Base-by-base conservation (phyloP, 2,329 filamentous ascomycete genomes). In the Fusarium sp. region DNA sequence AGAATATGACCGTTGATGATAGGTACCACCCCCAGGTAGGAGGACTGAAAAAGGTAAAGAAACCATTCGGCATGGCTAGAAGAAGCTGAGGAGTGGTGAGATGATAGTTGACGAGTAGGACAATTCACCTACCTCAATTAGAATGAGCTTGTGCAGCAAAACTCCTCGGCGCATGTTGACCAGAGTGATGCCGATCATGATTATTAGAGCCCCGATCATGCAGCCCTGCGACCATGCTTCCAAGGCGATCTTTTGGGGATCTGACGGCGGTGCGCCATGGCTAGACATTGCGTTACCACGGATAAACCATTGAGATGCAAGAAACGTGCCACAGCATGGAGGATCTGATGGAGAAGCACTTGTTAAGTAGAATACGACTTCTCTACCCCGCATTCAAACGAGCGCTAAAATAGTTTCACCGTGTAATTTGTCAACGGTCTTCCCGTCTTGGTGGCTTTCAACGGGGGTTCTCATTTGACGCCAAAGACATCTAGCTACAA, bases 1-100 rank as follows among this genome's bases (percentile, higher is more conserved):
- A 82, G 19, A 86, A 82, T 9, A 89, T 84, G 9, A 86, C 88
- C 4, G 85, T 87, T 23, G 82, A 79, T 3, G 86, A 88, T 4
- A 90, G 80, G 75, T 88, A 90, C 88, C 88, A 90, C 47, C 85
- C 86, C 71, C 88, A 89, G 4, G 80, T 79, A 0, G 85, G 85
- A 10, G 71, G 70, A 34, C 72, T 43, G 53, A 84, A 82, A 76
- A 89, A 89, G 34, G 88, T 83, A 73, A 87, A 88, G 59, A 86
- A 86, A 9, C 86, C 86, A 70, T 88, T 85, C 49, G 83, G 82
- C 60, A 86, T 80, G 6, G 84, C 86, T 7, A 88, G 77, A n/a
- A 88, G 66, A 17, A 88, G 78, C 85, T 58, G 86, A 50, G 19
- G 19, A 5, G 11, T 4, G 28, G 9, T 47, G 15, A 49, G 19